phyloP scores from a whole-genome alignment of 78 protist genomes.

The Tieghemostelium lacteum region DNA sequence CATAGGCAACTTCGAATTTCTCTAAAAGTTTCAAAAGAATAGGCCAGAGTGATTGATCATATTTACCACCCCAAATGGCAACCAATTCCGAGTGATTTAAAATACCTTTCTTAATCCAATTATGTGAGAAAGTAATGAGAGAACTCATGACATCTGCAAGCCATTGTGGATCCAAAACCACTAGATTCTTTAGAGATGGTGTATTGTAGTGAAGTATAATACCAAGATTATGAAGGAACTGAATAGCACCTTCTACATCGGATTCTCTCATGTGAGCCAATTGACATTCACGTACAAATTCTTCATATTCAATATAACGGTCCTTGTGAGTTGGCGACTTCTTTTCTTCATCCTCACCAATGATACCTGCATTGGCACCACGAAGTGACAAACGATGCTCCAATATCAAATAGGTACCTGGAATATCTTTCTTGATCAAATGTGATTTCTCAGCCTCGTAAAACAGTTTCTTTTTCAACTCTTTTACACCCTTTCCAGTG shows the following conservation, averaged over 20 bases:
- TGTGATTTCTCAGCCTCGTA: slow-evolving; percentile 51
- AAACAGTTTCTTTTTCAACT: slow-evolving; percentile 40
- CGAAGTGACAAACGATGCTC: slow-evolving; percentile 66
- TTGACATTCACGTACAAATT: slow-evolving; percentile 14
- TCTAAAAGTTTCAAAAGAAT: slow-evolving; percentile 62
- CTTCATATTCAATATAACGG: slow-evolving; percentile 44
- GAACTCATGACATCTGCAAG: slow-evolving; percentile 74
- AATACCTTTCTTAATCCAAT: slow-evolving; percentile 72
- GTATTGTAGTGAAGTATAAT: slow-evolving; percentile 64
- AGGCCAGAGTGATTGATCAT: slow-evolving; percentile 68
- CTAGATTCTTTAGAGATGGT: slow-evolving; percentile 60
- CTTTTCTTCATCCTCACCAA: not conserved
- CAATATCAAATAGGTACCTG: slow-evolving; percentile 46
- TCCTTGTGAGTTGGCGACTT: slow-evolving; percentile 6
- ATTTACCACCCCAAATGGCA: slow-evolving; percentile 72
- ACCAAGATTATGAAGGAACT: slow-evolving; percentile 73
- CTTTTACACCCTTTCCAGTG: slow-evolving; percentile 73
- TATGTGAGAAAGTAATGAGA: slow-evolving; percentile 65
- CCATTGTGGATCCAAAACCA: slow-evolving; percentile 81
- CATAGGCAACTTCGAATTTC: slow-evolving; percentile 76
- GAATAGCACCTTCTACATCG: slow-evolving; percentile 29
- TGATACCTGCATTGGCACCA: slow-evolving; percentile 47
- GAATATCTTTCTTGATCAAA: slow-evolving; percentile 66
- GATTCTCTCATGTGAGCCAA: slow-evolving; percentile 26
- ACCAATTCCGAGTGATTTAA: slow-evolving; percentile 42